Base-by-base conservation (phyloP, 177 flowering plant genomes). In the Tripterygium wilfordii region DNA sequence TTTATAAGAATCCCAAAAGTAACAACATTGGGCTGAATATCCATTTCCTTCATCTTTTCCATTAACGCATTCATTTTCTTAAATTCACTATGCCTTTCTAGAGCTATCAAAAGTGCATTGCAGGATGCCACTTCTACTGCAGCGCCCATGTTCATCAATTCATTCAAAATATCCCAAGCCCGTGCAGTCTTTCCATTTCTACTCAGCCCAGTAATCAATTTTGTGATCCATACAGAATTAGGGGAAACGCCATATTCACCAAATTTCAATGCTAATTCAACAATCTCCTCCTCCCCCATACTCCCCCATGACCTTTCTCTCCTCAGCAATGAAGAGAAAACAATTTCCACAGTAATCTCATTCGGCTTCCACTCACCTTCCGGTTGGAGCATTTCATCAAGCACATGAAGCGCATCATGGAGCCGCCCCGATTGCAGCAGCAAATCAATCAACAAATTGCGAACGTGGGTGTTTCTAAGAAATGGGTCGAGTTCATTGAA, bases 1-100 rank as follows among this genome's bases (percentile, higher is more conserved):
- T 80, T 74, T 8, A 88, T 75, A 12, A 78, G 52, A 52, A 85
- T 75, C 19, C 92, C 89, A 55, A 68, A 78, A 10, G 95, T 91
- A 6, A 75, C 45, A 35, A 69, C 69, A 70, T 49, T 52, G 0
- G 95, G 96, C 29, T 51, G 43, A 33, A 85, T 62, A 10, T 62
- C 69, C 50, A 45, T 67, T 37, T 82, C 78, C 67, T 78, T 72
- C 98, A 88, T 91, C 70, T 78, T 66, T 16, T 45, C 44, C 47
- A 80, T 22, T 5, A 91, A 60, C 44, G 47, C 41, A 39, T 72
- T 77, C 84, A 91, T 78, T 63, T 60, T 79, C 20, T 54, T 9
- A 50, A 76, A 63, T 42, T 85, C 69, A 10, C 43, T 10, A 0
- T 38, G 60, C 51, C 62, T 58, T 8, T 75, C 86, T 48, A 85